Base-by-base conservation (phyloP, 208 protist genomes). In the Leptomonas seymouri region DNA sequence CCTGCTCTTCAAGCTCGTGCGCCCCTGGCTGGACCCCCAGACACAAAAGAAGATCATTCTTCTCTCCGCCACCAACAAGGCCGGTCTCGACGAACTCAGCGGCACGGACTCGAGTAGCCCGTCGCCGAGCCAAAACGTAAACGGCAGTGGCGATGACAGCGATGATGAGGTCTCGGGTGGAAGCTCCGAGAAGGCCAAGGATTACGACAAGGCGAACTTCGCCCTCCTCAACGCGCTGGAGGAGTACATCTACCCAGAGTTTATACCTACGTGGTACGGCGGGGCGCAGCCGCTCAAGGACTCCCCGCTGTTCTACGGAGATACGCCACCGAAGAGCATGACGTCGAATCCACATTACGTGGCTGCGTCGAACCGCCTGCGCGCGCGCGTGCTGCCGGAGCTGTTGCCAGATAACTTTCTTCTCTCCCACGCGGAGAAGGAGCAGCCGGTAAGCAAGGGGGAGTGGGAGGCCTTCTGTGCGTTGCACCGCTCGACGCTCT, bases 21-120 rank as follows among this genome's bases (percentile, higher is more conserved):
- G 67, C 8, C 71, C 76, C 25, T 84, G 76, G 78, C 76, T 90
- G 21, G 85, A 90, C 77, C 74, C 78, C 4, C 79, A 84, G 65
- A 87, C 80, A 41, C 79, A 86, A 79, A 57, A 75, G 67, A 90
- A 90, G 64, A 84, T 90, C 34, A 27, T 80, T 3, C 46, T 90
- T 34, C 66, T 90, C 21, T 81, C 76, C 18, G 76, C 68, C 20
- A 86, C 80, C 12, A 85, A 89, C 78, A 84, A 64, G 49, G 61
- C 57, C 16, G 72, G 41, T 11, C 34, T 84, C 1, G 68, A 80
- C 25, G 70, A 89, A 27, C 51, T 85, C 16, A 78, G 59, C 49
- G 30, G 54, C 21, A 21, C 36, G 8, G 61, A 71, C 60, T 65
- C 45, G 3, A 71, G 34, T 62, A 25, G 59, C 51, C 44, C 31